Base-by-base conservation (phyloP, 108 stramenopile genomes). In the Cyclotella cryptica region DNA sequence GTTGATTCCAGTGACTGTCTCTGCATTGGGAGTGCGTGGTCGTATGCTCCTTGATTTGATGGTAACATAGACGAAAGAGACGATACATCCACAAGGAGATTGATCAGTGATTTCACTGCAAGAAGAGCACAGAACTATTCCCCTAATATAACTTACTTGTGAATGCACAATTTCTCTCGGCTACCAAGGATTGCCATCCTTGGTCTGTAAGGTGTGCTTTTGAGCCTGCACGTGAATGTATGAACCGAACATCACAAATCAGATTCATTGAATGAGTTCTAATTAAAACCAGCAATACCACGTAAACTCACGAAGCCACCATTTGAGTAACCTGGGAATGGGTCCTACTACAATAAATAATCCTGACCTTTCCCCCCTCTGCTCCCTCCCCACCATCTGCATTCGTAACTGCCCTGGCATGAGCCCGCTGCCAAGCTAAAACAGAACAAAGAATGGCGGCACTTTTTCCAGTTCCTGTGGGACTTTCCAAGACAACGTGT, bases 241-340 rank as follows among this genome's bases (percentile, higher is more conserved):
- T 53, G 53, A 2, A 49, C 51, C 14, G 9, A 55, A 27, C 17
- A 66, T 13, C 19, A 2, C 19, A 39, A 0, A 30, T 59, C 5
- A 28, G 12, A 47, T n/a, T 40, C n/a, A 24, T 59, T 30, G 2
- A 35, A 62, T 35, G 7, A 1, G 2, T 24, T 22, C 24, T 43
- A 69, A 42, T 10, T 10, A 49, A 29, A 46, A 62, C 10, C 1
- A 45, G 24, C 4, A 19, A 42, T 14, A 24, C 2, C 55, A 17
- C 59, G 28, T 35, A n/a, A 42, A 77, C 75, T 77, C 67, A 81
- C 69, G 96, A 96, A 22, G 79, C 69, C n/a, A 97, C 92, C 84
- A 99, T 97, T 75, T 99, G 97, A 19, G 87, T 79, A 21, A 99
- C 88, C 66, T 99, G 98, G 8, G 86, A 85, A 74, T 99, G 98